These are phyloP conservation scores for Cryptococcus sp. DNA, from an alignment of 1,284 basidiomycete genomes.

Conservation along the genomic window DNA sequence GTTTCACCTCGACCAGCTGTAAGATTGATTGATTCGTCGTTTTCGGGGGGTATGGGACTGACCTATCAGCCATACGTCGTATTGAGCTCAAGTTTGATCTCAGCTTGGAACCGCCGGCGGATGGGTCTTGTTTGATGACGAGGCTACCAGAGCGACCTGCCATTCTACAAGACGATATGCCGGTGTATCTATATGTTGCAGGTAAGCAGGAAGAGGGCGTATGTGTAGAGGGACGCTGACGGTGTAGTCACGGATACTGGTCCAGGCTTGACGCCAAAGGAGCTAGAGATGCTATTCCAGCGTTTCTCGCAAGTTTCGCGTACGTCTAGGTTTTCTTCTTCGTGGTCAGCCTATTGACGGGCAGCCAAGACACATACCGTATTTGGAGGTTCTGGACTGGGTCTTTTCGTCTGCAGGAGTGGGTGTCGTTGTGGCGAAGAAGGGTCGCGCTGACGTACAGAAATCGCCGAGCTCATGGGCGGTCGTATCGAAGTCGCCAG, in stretches of 20 bases:
- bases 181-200: slow-evolving; percentile 28
- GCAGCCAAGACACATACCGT: slow-evolving; percentile 32
- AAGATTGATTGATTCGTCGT: slow-evolving; percentile 3
- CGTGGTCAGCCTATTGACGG: slow-evolving; percentile 1
- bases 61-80: slow-evolving; percentile 19
- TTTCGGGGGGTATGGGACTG: too few relatives aligned
- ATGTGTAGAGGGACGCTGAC: slow-evolving; percentile 1
- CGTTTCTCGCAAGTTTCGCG: slow-evolving; percentile 36
- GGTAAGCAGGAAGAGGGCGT: slow-evolving; percentile 3
- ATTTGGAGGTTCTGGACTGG: slow-evolving; percentile 39
- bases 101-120: slow-evolving; percentile 27
- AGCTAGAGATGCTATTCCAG: slow-evolving; percentile 34
- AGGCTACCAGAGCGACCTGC: slow-evolving; percentile 11
- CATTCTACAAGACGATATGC: slow-evolving; percentile 19
- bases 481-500: slow-evolving; percentile 39
- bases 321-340: slow-evolving; percentile 6
- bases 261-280: slow-evolving; percentile 32
- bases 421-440: slow-evolving; percentile 2
- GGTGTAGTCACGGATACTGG: slow-evolving; percentile 34
- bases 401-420: slow-evolving; percentile 35
- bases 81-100: slow-evolving; percentile 38
- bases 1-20: slow-evolving; percentile 35
- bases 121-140: slow-evolving; percentile 28
- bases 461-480: slow-evolving; percentile 41
- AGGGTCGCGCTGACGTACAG: slow-evolving; percentile 7